Conservation (phyloP, 805 yeast species). For the Wickerhamomyces chambardii region DNA sequence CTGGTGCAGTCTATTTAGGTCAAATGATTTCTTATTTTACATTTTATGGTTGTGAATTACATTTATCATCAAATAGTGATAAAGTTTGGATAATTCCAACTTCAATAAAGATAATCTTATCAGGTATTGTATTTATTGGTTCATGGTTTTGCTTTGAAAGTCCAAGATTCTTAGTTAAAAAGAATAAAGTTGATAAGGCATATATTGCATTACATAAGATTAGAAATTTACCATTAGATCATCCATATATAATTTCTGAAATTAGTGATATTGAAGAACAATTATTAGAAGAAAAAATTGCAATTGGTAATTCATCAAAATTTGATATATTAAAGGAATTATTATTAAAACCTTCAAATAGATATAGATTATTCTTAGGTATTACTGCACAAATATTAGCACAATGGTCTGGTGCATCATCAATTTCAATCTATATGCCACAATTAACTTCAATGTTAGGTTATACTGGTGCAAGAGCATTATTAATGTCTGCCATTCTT, state of each 20-base stretch:
- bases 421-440: conserved; percentile 49
- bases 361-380: conserved; percentile 37
- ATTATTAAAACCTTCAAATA: conserved; percentile 26
- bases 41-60: conserved; percentile 42
- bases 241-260: conserved; percentile 41
- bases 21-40: conserved; percentile 39
- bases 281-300: conserved; percentile 26
- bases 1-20: conserved; percentile 52
- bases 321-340: conserved; percentile 23
- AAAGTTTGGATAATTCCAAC: conserved; percentile 48
- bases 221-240: conserved; percentile 34
- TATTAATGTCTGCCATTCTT: conserved; percentile 40
- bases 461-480: conserved; percentile 27
- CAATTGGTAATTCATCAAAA: conserved; percentile 15
- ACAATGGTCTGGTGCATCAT: conserved; percentile 54
- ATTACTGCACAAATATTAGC: conserved; percentile 35
- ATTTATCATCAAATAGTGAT: conserved; percentile 24
- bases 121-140: conserved; percentile 32
- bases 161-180: conserved; percentile 36
- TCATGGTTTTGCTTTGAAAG: conserved; percentile 37
- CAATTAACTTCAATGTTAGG: conserved; percentile 41
- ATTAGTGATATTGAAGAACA: conserved; percentile 42
- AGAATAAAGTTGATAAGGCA: conserved; percentile 33
- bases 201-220: conserved; percentile 29
- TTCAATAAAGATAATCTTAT: conserved; percentile 35